Base-by-base conservation (phyloP, 163 green algal species). In the Prototheca stagnorum region DNA sequence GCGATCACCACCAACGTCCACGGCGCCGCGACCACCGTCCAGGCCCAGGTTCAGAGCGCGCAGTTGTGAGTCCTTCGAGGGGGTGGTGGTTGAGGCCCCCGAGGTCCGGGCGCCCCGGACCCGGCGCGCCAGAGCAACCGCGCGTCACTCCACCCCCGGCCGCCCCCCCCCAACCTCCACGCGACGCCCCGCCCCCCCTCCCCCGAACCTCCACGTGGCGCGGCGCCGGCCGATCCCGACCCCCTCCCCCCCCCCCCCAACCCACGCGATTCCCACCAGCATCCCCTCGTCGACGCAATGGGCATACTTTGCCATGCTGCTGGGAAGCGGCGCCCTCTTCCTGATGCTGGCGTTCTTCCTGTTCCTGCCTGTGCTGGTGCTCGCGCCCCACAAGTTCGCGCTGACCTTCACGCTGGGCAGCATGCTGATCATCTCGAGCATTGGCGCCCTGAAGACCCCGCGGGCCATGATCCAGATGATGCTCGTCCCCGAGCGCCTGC, bases 331-430 rank as follows among this genome's bases (percentile, higher is more conserved):
- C 1, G 37, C 62, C 2, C 51, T 97, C 16, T 89, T 95, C 59
- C 65, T 95, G 14, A 40, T 79, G 17, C 55, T 95, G 14, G 73
- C 86, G 0, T 91, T 96, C 58, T 78, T 78, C 47, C 49, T 97
- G 5, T 89, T 87, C 56, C 67, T 96, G 1, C 88, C 88, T 0
- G 61, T 93, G 29, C 77, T 97, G 46, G 81, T 93, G 34, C 39
- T 97, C 15, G 59, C 76, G 0, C 89, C 89, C 14, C 75, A 79
- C 26, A 98, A 96, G 65, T 98, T 98, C 69, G 88, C 87, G 2
- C 66, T 91, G 2, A 81, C 63, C 47, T 97, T 95, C 63, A 90
- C 73, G 3, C 50, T 93, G 0, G 88, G 84, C 3, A 93, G 78
- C 23, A 47, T 74, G 1, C 55, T 81, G 22, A 65, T 91, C 33